These are phyloP conservation scores for Mucuna pruriens DNA, from an alignment of 306 rosid species.

Conservation along the genomic window DNA sequence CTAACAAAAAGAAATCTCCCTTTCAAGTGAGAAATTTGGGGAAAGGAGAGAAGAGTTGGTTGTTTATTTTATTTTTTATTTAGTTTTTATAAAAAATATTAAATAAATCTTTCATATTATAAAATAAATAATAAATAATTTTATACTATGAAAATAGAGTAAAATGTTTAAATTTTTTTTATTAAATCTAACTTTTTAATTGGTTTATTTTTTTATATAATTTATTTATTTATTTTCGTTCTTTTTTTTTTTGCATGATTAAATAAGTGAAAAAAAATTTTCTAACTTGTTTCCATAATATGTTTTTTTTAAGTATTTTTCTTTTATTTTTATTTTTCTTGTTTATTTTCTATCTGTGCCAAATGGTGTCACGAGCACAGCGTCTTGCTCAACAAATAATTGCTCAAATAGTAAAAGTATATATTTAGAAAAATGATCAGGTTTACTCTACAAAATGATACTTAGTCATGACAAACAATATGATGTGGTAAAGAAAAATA, in stretches of 20 bases:
- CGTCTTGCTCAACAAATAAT: background rate
- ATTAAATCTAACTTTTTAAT: background rate
- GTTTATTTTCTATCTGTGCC: background rate
- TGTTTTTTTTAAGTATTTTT: background rate
- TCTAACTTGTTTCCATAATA: background rate
- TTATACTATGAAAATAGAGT: background rate
- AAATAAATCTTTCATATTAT: background rate
- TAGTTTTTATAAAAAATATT: background rate
- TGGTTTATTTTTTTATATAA: background rate
- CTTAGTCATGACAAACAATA: too few species aligned
- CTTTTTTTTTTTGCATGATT: background rate
- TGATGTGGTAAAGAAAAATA: too few species aligned
- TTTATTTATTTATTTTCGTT: background rate
- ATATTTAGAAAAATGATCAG: too few species aligned
- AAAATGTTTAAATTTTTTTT: background rate
- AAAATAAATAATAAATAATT: background rate
- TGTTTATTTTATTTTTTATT: background rate
- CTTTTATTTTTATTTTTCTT: background rate
- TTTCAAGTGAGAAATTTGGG: background rate
- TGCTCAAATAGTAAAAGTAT: background rate
- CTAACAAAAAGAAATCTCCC: too few species aligned
- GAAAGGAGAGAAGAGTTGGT: background rate
- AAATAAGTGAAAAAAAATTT: too few species aligned
- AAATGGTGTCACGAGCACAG: background rate
- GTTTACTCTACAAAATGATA: too few species aligned